Evolutionary conservation across 108 stramenopile species (phyloP).

Genomic region (Bacterosira constricta): DNA sequence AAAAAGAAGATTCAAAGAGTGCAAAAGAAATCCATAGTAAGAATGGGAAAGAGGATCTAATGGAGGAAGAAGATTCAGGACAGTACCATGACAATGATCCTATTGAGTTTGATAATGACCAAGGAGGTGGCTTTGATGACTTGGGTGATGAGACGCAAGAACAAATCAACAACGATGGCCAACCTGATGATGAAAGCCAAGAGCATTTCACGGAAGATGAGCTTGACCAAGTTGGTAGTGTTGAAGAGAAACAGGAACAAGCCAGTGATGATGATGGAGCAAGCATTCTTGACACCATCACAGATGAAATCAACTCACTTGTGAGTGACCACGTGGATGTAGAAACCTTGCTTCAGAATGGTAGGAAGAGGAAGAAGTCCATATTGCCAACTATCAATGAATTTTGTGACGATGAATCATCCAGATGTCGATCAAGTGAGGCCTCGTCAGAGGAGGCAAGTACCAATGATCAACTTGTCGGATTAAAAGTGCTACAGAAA

Average conservation of each 20-base stretch:
- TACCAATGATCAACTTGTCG: not conserved
- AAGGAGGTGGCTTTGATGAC: not conserved
- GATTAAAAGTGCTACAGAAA: not conserved
- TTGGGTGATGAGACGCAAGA: not conserved
- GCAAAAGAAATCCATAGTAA: not conserved
- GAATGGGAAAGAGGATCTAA: too few relatives aligned
- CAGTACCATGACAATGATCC: constrained; percentile 1
- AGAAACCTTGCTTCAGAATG: constrained; percentile 1
- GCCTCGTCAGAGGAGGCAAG: not conserved
- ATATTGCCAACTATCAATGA: constrained; percentile 21
- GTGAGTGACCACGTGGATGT: constrained; percentile 17
- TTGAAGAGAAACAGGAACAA: not conserved
- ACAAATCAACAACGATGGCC: not conserved
- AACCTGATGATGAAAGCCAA: not conserved
- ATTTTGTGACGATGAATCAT: not conserved
- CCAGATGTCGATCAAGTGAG: constrained; percentile 7
- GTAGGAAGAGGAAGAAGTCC: not conserved
- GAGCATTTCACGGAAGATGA: not conserved
- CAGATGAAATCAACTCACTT: constrained; percentile 15
- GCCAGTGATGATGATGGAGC: not conserved
- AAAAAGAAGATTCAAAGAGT: not conserved
- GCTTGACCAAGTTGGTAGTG: not conserved
- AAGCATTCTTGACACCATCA: not conserved
- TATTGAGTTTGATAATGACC: constrained; percentile 8
- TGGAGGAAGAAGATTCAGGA: too few relatives aligned